Base-by-base conservation (phyloP, 306 rosid species). In the Sesbania bispinosa region DNA sequence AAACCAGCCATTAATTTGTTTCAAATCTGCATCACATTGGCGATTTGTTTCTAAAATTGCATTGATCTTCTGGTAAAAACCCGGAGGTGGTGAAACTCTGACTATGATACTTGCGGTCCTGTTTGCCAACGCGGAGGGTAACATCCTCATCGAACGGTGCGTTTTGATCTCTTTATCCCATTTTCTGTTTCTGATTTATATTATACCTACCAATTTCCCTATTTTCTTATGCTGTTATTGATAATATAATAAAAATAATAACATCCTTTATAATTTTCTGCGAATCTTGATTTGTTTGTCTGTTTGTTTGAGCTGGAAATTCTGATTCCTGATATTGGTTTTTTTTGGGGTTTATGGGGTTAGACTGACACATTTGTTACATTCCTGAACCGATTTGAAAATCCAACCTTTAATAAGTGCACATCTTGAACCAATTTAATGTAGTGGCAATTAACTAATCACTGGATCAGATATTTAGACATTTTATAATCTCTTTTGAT, bases 61-160 rank as follows among this genome's bases (percentile, higher is more conserved):
- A n/a, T n/a, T n/a, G n/a, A n/a, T n/a, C n/a, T n/a, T n/a, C n/a
- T n/a, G n/a, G n/a, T n/a, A n/a, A n/a, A n/a, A n/a, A n/a, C n/a
- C n/a, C n/a, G n/a, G n/a, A n/a, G n/a, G n/a, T n/a, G n/a, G n/a
- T n/a, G n/a, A n/a, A n/a, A n/a, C n/a, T n/a, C n/a, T n/a, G 38
- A 69, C 63, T 2, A 88, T 91, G 97, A 79, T 91, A 9, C 89
- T 88, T 4, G 96, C 97, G 14, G 88, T 88, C n/a, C 41, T 88
- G 62, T 87, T 88, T 76, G 89, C 96, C 16, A 91, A 91, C 50
- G 81, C 79, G 4, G 96, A 80, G 10, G 97, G 96, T 64, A 91
- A 88, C 65, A 87, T 91, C 82, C 89, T 91, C 26, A 86, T 91
- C 41, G 84, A 80, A 70, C 84, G 84, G 84, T 80, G 15, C 43